phyloP scores from a whole-genome alignment of 1,284 basidiomycete species.

The Rhizopogon parksii region DNA sequence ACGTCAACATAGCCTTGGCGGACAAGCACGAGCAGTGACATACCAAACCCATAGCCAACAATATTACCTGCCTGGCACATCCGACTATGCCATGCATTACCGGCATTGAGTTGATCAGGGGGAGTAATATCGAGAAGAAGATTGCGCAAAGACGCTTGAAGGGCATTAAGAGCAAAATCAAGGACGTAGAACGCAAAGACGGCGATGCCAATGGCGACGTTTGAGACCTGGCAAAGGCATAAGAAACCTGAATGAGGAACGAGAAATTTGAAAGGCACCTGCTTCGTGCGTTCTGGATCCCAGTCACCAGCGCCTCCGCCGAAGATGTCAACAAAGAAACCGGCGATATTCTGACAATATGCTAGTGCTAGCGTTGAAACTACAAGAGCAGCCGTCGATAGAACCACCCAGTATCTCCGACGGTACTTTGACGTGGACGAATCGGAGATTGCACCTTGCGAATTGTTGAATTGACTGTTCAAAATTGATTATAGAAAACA shows the following conservation, averaged over 20 bases:
- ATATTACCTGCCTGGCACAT: constrained; percentile 96
- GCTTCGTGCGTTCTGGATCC: constrained; percentile 70
- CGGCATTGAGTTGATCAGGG: constrained; percentile 78
- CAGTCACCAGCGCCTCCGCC: constrained; percentile 80
- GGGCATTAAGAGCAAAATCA: constrained; percentile 91
- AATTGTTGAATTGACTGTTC: constrained; percentile 19
- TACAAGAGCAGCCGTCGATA: constrained; percentile 72
- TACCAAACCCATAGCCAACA: constrained; percentile 84
- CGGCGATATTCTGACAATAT: constrained; percentile 74
- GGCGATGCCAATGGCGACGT: constrained; percentile 76
- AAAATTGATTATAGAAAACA: constrained; percentile 19
- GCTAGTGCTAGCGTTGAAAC: constrained; percentile 73
- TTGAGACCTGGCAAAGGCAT: constrained; percentile 44
- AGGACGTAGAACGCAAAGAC: constrained; percentile 90
- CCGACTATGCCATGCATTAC: constrained; percentile 97
- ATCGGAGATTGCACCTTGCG: constrained; percentile 84
- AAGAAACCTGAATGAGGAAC: constrained; percentile 2
- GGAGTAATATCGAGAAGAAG: constrained; percentile 88
- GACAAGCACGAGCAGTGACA: constrained; percentile 14
- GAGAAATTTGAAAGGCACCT: constrained; percentile 31
- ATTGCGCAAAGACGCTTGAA: constrained; percentile 90
- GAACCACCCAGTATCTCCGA: constrained; percentile 83
- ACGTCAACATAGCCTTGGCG: background rate
- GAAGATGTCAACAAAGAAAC: constrained; percentile 71
- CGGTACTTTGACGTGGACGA: constrained; percentile 84